Base-by-base conservation (phyloP, 2,329 filamentous ascomycete genomes). In the Exophiala bonariae region DNA sequence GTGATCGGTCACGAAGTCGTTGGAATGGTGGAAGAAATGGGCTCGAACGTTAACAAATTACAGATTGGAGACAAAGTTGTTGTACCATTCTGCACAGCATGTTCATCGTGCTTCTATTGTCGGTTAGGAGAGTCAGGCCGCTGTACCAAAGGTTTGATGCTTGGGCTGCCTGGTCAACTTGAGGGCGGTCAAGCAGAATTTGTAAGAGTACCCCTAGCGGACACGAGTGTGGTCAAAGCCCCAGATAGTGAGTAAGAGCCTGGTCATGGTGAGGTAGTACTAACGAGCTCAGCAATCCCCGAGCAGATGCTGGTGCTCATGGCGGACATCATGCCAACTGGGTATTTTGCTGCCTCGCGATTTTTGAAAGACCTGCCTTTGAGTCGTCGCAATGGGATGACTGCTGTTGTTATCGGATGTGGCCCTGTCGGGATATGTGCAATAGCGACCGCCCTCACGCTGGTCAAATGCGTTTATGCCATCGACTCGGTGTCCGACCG, bases 371-470 rank as follows among this genome's bases (percentile, higher is more conserved):
- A 26, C 23, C 23, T 26, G 6, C 23, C 23, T 26, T 11, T 26
- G 23, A 26, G 23, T 11, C 23, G 23, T 26, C 23, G 23, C 23
- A 26, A 26, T 26, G 23, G 11, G 23, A 26, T 26, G 23, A 41
- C 69, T 14, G 74, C 85, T 2, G 81, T 80, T 1, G 74, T 85
- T 2, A 85, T 84, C 44, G 82, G 81, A 1, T 79, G 77, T 2
- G 80, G 81, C 0, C 81, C 82, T 0, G 81, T 85, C 1, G 82
- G 82, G 1, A 61, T 85, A 3, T 82, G 85, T 77, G 79, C 81
- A 2, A 81, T 81, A 2, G 84, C 85, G 63, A 81, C 76, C 0
- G 82, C 76, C 1, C 62, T 85, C 2, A 73, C 85, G n/a, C 81
- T 88, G 60, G 84, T 72, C 81, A 0, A 82, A 81, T 1, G 82